These are phyloP conservation scores for Rhodotorula paludigena DNA, from an alignment of 768 basidiomycete genomes.

Conservation along the genomic window DNA sequence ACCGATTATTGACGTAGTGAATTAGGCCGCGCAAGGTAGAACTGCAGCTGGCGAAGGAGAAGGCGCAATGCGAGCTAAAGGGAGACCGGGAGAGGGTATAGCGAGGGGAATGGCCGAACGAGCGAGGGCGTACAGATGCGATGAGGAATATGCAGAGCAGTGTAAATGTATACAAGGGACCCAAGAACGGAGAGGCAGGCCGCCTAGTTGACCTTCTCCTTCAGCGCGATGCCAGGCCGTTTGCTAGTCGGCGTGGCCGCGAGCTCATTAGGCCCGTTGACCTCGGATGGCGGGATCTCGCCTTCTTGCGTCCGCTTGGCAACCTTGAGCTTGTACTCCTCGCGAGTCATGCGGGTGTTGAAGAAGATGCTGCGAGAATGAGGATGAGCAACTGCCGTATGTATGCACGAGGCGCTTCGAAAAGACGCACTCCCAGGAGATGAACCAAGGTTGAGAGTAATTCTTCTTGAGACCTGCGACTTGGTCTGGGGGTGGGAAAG, in stretches of 20 bases:
- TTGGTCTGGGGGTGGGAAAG: slow-evolving; percentile 32
- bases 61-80: too few species aligned
- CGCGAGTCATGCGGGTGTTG: slow-evolving; percentile 60
- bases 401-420: not conserved
- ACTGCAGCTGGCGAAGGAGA: too few species aligned
- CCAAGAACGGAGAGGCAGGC: too few species aligned
- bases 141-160: not conserved
- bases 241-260: slow-evolving; percentile 24
- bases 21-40: too few species aligned
- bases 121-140: too few species aligned
- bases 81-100: too few species aligned
- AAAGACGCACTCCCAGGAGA: slow-evolving; percentile 72
- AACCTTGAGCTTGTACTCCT: slow-evolving; percentile 15
- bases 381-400: not conserved
- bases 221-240: slow-evolving; percentile 18
- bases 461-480: slow-evolving; percentile 86
- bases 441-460: slow-evolving; percentile 91
- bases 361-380: slow-evolving; percentile 52
- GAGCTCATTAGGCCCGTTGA: slow-evolving; percentile 37
- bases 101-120: not conserved
- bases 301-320: slow-evolving; percentile 7
- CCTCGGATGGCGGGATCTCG: slow-evolving; percentile 5
- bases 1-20: too few species aligned
- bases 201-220: slow-evolving; percentile 29
- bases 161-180: not conserved